phyloP scores from a whole-genome alignment of 495 filamentous ascomycete genomes.

The Massariosphaeria phaeospora region DNA sequence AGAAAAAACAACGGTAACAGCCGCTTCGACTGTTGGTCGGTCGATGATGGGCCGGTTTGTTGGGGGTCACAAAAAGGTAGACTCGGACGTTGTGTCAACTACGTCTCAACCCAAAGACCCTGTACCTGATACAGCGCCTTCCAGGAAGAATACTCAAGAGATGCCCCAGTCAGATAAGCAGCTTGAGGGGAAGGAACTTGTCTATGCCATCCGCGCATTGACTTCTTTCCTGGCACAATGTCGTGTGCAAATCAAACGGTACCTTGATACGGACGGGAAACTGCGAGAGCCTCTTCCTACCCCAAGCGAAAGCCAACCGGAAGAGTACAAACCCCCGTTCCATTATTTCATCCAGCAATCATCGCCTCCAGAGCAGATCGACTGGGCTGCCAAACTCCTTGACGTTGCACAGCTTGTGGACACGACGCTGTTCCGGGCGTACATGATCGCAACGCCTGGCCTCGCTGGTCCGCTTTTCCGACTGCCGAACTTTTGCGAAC shows the following conservation, averaged over 20 bases:
- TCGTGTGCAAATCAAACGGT: constrained; percentile 72
- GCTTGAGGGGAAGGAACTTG: constrained; percentile 75
- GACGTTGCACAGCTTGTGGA: constrained; percentile 79
- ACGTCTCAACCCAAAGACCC: constrained; percentile 53
- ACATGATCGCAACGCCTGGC: constrained; percentile 82
- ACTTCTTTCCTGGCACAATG: constrained; percentile 81
- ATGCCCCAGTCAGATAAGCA: constrained; percentile 40
- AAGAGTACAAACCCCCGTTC: constrained; percentile 35
- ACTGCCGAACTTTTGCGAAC: constrained; percentile 95
- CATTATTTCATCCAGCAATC: constrained; percentile 43
- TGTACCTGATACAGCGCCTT: constrained; percentile 45
- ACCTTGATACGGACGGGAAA: constrained; percentile 69
- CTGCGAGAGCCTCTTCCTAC: constrained; percentile 56
- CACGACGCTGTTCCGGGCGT: constrained; percentile 86
- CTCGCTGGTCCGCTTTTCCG: constrained; percentile 88
- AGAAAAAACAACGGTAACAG: constrained; percentile 30
- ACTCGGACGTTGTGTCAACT: constrained; percentile 62
- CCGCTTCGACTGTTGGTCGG: constrained; percentile 24
- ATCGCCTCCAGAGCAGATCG: constrained; percentile 48
- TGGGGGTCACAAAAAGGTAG: constrained; percentile 49
- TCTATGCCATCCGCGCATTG: constrained; percentile 71
- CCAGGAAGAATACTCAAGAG: constrained; percentile 40
- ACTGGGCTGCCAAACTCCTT: constrained; percentile 64
- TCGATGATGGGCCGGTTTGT: constrained; percentile 48
- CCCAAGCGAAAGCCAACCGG: constrained; percentile 48